These are phyloP conservation scores for Calvatia gigantea DNA, from an alignment of 768 basidiomycete species.

Conservation along the genomic window DNA sequence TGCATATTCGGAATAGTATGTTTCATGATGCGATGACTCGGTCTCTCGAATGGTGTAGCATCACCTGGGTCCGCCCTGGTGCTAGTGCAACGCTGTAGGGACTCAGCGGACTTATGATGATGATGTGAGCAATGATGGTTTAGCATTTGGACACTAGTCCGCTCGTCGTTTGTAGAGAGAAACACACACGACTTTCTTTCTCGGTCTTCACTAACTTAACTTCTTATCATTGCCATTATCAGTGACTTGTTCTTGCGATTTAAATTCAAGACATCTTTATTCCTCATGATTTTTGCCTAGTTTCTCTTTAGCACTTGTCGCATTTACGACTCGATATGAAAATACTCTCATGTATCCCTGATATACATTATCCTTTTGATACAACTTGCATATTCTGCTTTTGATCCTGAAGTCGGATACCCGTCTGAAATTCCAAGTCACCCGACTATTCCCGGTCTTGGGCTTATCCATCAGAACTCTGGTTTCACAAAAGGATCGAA, in stretches of 20 bases:
- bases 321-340: neutral
- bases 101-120: neutral
- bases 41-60: neutral
- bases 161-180: neutral
- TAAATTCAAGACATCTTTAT: neutral
- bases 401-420: neutral
- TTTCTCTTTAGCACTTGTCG: neutral
- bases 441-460: neutral
- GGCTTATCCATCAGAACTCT: too few species aligned
- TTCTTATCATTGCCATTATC: neutral
- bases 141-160: conserved; percentile 2
- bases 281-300: neutral
- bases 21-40: neutral
- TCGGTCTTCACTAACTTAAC: neutral
- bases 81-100: neutral
- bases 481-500: too few species aligned
- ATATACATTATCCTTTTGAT: too few species aligned
- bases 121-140: neutral
- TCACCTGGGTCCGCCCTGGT: neutral
- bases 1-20: conserved; percentile 17
- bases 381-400: neutral
- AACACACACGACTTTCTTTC: neutral
- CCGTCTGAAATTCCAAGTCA: neutral
- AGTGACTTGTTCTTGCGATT: neutral
- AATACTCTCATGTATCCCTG: neutral